phyloP scores from a whole-genome alignment of 139 green algal species.

The Ettlia oleoabundans region DNA sequence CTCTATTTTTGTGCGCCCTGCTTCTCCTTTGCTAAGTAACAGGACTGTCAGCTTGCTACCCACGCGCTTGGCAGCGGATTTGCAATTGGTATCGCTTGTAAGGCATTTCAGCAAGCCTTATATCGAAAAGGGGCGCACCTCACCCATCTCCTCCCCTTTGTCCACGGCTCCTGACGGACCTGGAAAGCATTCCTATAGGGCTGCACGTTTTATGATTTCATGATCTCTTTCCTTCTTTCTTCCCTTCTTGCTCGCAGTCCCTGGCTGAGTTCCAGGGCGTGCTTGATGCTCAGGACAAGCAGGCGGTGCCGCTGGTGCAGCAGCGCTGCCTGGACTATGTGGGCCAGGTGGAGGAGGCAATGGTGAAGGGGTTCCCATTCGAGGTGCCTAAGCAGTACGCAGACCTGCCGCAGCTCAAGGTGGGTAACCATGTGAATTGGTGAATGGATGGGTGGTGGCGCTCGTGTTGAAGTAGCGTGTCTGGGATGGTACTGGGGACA shows the following conservation, averaged over 20 bases:
- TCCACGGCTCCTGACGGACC: too few relatives aligned
- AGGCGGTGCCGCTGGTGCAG: conserved; percentile 80
- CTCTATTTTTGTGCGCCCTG: not conserved
- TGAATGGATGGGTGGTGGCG: not conserved
- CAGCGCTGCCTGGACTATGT: conserved; percentile 81
- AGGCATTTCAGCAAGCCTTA: too few relatives aligned
- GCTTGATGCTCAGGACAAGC: conserved; percentile 87
- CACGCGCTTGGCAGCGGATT: too few relatives aligned
- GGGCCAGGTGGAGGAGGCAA: conserved; percentile 88
- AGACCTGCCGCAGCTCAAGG: conserved; percentile 90
- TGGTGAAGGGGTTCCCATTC: conserved; percentile 95
- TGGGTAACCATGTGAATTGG: conserved; percentile 19
- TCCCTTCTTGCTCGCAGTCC: not conserved
- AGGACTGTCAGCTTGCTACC: too few relatives aligned
- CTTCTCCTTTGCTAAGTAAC: too few relatives aligned
- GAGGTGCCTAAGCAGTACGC: conserved; percentile 89
- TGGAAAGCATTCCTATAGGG: too few relatives aligned
- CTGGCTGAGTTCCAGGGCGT: conserved; percentile 77
- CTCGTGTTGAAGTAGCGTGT: too few relatives aligned
- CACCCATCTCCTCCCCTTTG: too few relatives aligned
- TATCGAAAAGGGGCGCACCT: too few relatives aligned
- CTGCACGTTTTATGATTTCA: not conserved
- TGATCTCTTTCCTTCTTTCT: not conserved
- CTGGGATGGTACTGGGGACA: too few relatives aligned
- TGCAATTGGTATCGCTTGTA: too few relatives aligned